Evolutionary conservation across 2,329 filamentous ascomycete species (phyloP).

Genomic region (Blastomyces gilchristii): DNA sequence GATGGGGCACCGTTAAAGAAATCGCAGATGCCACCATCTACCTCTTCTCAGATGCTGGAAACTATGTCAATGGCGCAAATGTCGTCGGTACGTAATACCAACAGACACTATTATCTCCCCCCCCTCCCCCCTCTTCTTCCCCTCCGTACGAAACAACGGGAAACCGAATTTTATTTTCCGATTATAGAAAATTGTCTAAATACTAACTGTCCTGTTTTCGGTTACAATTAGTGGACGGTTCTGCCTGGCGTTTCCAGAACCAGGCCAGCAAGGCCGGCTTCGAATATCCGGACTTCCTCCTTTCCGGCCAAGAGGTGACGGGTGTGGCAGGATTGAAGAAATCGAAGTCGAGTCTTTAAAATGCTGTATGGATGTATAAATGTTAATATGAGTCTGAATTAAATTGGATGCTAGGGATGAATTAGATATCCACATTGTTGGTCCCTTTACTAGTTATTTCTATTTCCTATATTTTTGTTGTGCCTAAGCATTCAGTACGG

Average conservation of each 20-base stretch:
- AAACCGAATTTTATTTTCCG: neutral
- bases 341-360: conserved; percentile 39
- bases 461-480: neutral
- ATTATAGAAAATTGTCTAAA: neutral
- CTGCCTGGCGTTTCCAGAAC: conserved; percentile 31
- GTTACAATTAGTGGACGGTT: conserved; percentile 31
- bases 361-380: neutral
- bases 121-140: too few species aligned
- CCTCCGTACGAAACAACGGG: neutral
- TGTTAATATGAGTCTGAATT: neutral
- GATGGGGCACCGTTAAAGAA: conserved; percentile 71
- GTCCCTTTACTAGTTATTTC: neutral
- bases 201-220: conserved; percentile 3
- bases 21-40: conserved; percentile 89
- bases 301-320: conserved; percentile 43
- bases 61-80: conserved; percentile 73
- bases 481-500: neutral
- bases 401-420: neutral
- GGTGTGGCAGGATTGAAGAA: conserved; percentile 51
- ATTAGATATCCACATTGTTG: neutral
- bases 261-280: conserved; percentile 29
- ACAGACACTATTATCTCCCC: conserved; percentile 5
- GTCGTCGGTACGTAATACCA: conserved; percentile 47
- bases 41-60: conserved; percentile 74
- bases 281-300: conserved; percentile 50